These are phyloP conservation scores for Hydnomerulius pinastri DNA, from an alignment of 768 basidiomycete genomes.

Conservation along the genomic window DNA sequence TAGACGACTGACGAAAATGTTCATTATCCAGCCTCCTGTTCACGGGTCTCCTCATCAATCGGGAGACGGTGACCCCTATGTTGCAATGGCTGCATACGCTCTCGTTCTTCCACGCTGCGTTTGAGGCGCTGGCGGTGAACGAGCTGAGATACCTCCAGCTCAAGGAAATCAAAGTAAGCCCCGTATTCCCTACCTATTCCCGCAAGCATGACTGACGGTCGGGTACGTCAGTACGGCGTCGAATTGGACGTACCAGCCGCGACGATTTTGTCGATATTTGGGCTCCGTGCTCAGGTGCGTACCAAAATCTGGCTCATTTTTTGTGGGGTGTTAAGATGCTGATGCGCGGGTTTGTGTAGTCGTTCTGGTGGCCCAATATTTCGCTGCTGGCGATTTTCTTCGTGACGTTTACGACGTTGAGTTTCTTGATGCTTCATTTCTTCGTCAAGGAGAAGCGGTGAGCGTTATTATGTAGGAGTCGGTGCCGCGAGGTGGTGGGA, in stretches of 20 bases:
- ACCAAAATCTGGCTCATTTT: too few species aligned
- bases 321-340: neutral
- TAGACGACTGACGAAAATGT: too few species aligned
- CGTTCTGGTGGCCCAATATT: conserved; percentile 99
- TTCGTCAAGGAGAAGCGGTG: conserved; percentile 78
- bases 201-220: conserved; percentile 5
- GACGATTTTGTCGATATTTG: conserved; percentile 92
- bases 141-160: conserved; percentile 92
- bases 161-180: conserved; percentile 81
- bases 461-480: neutral
- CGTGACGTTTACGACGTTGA: conserved; percentile 70
- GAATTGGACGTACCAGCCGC: conserved; percentile 97
- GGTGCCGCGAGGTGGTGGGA: neutral
- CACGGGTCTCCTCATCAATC: conserved; percentile 93
- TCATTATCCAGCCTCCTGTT: conserved; percentile 94
- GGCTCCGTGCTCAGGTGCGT: conserved; percentile 80
- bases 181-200: neutral
- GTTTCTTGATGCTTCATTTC: conserved; percentile 80
- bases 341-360: conserved; percentile 43
- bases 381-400: conserved; percentile 86
- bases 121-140: conserved; percentile 97
- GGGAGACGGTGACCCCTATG: conserved; percentile 71
- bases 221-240: conserved; percentile 82
- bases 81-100: conserved; percentile 87
- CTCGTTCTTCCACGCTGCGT: conserved; percentile 99